phyloP scores from a whole-genome alignment of 2,329 filamentous ascomycete genomes.

The Fusarium dimerum region DNA sequence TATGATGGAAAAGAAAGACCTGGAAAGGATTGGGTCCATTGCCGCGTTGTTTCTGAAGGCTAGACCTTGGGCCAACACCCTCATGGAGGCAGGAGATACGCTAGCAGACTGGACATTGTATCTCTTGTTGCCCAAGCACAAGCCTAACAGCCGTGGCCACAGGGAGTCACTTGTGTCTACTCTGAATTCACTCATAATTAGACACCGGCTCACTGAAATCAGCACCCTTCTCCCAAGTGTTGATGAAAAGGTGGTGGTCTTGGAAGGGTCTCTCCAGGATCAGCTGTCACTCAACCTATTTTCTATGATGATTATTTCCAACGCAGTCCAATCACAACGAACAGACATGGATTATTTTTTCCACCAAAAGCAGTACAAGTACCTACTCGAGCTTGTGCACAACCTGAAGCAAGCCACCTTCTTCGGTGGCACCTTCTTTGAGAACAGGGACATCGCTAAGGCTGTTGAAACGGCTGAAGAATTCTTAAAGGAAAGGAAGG shows the following conservation, averaged over 20 bases:
- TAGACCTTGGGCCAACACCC: conserved; percentile 74
- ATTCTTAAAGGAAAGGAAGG: conserved; percentile 65
- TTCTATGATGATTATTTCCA: conserved; percentile 79
- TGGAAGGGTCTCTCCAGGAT: conserved; percentile 84
- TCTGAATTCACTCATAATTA: conserved; percentile 78
- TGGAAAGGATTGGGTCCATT: conserved; percentile 67
- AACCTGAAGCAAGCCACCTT: conserved; percentile 85
- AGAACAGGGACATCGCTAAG: conserved; percentile 59
- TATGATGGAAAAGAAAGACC: conserved; percentile 60
- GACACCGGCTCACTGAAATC: conserved; percentile 75
- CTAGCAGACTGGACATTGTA: conserved; percentile 72
- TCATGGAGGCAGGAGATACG: conserved; percentile 53
- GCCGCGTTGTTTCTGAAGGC: conserved; percentile 72
- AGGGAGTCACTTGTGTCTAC: conserved; percentile 66
- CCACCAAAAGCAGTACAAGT: conserved; percentile 69
- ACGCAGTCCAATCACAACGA: conserved; percentile 84
- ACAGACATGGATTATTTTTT: conserved; percentile 88
- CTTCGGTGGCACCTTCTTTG: conserved; percentile 79
- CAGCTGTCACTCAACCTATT: conserved; percentile 83
- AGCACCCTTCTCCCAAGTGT: conserved; percentile 69
- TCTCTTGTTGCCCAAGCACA: conserved; percentile 61
- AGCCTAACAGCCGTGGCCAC: conserved; percentile 53
- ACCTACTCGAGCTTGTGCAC: conserved; percentile 67
- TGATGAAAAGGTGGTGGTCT: conserved; percentile 67
- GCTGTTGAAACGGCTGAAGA: conserved; percentile 66